Conservation (phyloP, 441 rosid species). For the Pelargonium cotyledonis region DNA sequence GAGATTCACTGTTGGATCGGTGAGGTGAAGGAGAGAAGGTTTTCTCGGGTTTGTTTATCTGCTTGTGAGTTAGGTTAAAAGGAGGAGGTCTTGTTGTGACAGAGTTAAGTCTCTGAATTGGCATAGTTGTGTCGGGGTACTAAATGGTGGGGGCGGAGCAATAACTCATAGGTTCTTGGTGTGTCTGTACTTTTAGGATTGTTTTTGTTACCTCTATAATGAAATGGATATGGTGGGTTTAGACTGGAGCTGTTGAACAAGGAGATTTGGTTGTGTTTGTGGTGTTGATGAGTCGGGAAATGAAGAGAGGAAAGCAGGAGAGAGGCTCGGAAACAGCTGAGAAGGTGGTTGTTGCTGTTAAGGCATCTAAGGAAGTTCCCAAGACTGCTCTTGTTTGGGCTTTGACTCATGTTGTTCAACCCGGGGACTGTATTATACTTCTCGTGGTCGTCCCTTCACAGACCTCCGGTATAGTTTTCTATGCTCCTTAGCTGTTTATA, state of each 20-base stretch:
- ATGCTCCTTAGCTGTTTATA: not conserved
- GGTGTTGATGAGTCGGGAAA: not conserved
- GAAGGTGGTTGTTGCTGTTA: constrained; percentile 83
- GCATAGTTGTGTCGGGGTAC: not conserved
- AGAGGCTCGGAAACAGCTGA: constrained; percentile 43
- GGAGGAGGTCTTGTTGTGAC: not conserved
- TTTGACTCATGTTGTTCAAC: constrained; percentile 94
- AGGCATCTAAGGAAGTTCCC: constrained; percentile 93
- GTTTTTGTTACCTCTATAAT: not conserved
- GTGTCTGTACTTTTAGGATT: not conserved
- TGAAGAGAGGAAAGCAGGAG: constrained; percentile 31
- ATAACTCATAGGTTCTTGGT: not conserved
- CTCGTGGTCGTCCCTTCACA: constrained; percentile 84
- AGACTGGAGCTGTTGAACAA: not conserved
- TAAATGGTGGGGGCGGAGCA: not conserved
- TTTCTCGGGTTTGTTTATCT: not conserved
- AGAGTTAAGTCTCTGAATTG: not conserved
- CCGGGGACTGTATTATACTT: constrained; percentile 88
- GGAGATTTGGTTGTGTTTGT: not conserved
- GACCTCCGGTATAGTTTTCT: constrained; percentile 40
- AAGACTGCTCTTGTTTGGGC: constrained; percentile 92
- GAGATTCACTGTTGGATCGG: not conserved
- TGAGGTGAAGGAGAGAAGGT: not conserved
- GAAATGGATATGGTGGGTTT: not conserved
- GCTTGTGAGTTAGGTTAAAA: not conserved